A percentile compares a stretch with the other conserved stretches of the same genome.
Evolutionary conservation across 805 yeast species (phyloP).

Genomic region (Starmerella apis): DNA sequence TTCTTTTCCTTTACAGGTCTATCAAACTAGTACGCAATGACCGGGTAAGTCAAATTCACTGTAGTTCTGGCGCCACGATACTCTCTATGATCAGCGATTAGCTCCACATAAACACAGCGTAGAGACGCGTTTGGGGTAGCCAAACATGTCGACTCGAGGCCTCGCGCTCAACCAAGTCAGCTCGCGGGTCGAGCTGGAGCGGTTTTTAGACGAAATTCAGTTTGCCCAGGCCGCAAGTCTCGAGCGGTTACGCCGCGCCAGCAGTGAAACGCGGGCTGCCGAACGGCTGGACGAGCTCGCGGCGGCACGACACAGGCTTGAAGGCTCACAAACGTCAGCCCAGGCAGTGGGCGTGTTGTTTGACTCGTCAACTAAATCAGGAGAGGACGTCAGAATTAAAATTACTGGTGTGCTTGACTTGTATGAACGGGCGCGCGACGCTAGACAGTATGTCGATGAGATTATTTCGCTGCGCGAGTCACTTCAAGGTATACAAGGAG

Average conservation of each 20-base stretch:
- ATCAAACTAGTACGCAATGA: too few relatives aligned
- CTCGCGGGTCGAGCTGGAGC: constrained; percentile 22
- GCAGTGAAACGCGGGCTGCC: constrained; percentile 5
- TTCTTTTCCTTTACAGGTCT: too few relatives aligned
- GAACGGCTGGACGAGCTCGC: constrained; percentile 13
- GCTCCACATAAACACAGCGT: not conserved
- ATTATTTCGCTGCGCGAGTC: constrained; percentile 57
- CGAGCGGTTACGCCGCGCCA: constrained; percentile 11
- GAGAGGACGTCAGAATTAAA: constrained; percentile 8
- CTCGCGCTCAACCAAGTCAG: constrained; percentile 11
- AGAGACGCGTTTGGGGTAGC: not conserved
- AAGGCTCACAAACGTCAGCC: constrained; percentile 11
- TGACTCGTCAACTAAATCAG: constrained; percentile 15
- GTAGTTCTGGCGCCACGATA: too few relatives aligned
- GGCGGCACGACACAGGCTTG: constrained; percentile 12
- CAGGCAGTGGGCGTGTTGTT: constrained; percentile 14
- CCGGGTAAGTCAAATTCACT: too few relatives aligned
- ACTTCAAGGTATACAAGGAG: constrained; percentile 53
- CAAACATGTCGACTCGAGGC: constrained; percentile 6
- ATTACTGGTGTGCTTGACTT: constrained; percentile 16
- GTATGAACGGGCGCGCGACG: constrained; percentile 42
- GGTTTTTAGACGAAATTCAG: constrained; percentile 17
- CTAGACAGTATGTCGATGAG: constrained; percentile 53
- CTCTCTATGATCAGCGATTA: too few relatives aligned
- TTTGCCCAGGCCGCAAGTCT: constrained; percentile 10